Conservation (phyloP, 2,329 filamentous ascomycete species). For the Lachnellula willkommii region DNA sequence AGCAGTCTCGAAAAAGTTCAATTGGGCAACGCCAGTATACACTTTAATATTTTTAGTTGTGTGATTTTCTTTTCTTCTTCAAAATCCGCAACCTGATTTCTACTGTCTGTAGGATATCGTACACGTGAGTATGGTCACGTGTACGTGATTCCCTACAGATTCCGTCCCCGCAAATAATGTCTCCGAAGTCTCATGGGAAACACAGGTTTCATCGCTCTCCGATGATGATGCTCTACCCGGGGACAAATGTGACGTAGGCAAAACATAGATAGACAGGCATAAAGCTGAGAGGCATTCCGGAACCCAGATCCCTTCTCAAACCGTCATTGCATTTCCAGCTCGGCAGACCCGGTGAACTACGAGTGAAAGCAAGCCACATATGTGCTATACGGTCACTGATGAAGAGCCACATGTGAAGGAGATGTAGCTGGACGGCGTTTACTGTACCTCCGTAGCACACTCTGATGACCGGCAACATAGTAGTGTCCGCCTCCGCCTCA, state of each 20-base stretch:
- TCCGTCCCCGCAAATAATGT: neutral
- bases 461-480: too few species aligned
- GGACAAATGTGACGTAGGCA: neutral
- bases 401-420: neutral
- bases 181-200: neutral
- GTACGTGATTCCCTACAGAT: neutral
- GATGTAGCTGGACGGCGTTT: neutral
- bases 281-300: neutral
- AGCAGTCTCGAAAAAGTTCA: too few species aligned
- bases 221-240: neutral
- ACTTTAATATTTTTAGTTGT: too few species aligned
- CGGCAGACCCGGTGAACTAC: neutral
- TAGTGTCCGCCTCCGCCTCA: too few species aligned
- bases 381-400: neutral
- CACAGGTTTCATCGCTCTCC: neutral
- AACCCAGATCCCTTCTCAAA: neutral
- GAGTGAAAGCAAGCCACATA: neutral
- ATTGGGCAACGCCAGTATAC: too few species aligned
- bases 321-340: neutral
- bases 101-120: neutral
- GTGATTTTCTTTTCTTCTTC: too few species aligned
- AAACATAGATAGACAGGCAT: neutral
- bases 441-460: too few species aligned
- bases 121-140: neutral
- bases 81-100: too few species aligned